A percentile compares a stretch with the other conserved stretches of the same genome.
Conservation (phyloP, 208 protist genomes). For the Wallacemonas rigidus region DNA sequence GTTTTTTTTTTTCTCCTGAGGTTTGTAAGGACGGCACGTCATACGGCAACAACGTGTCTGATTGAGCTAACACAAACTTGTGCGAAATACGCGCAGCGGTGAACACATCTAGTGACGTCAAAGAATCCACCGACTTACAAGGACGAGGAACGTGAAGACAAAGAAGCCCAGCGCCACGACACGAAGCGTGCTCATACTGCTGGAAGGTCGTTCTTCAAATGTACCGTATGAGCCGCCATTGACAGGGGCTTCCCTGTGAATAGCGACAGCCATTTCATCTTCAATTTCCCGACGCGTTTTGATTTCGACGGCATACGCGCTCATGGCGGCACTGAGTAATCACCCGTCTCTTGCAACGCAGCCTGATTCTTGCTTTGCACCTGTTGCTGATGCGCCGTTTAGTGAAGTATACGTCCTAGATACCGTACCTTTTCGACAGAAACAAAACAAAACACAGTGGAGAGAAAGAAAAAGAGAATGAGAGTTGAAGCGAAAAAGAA, state of each 20-base stretch:
- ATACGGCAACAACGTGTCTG: too few relatives aligned
- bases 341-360: background rate
- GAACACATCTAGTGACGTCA: background rate
- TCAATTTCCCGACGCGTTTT: conserved; percentile 23
- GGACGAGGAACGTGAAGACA: conserved; percentile 15
- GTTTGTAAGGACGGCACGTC: too few relatives aligned
- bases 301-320: conserved; percentile 2
- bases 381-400: background rate
- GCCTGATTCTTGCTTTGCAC: conserved; percentile 3
- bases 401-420: too few relatives aligned
- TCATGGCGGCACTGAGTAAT: background rate
- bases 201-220: background rate
- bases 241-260: background rate
- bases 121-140: conserved; percentile 7
- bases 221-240: conserved; percentile 18
- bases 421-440: background rate
- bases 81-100: too few relatives aligned
- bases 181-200: background rate
- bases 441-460: background rate
- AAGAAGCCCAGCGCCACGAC: conserved; percentile 12
- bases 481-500: too few relatives aligned
- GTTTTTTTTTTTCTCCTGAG: too few relatives aligned
- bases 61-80: too few relatives aligned
- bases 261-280: conserved; percentile 24
- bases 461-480: background rate